Evolutionary conservation across 176 grass and related monocot genomes (phyloP), one percentile per base, ranked within the genome.

Genomic region (Bothriochloa decipiens): DNA sequence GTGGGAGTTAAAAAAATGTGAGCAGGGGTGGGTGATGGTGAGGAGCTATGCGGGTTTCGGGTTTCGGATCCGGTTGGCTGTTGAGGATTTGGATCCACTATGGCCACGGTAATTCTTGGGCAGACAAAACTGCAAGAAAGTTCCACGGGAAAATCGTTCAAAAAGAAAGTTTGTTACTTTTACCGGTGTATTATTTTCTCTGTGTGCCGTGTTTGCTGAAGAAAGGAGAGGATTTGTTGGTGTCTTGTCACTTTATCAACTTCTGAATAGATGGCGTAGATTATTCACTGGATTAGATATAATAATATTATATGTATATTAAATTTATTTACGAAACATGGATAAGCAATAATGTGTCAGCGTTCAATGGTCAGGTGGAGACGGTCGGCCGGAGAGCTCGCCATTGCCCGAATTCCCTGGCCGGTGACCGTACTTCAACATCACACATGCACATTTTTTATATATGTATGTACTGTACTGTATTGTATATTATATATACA

Each of bases 1-100:
- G 68, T 22, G 87, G 61, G 61, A 10, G 80, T 87, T 90, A 15
- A 47, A 17, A 17, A 15, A 17, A 79, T 76, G 22, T 52, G 84
- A 81, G 22, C 22, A 28, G 37, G 46, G 74, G 74, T 55, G 58
- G 82, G 71, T 58, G 58, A 47, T 32, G 29, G 29, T 32, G 29
- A 32, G 29, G 29, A 32, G 29, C 29, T 32, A 1, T 32, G 29
- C 29, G 40, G 45, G 72, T 13, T 36, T 32, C 49, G 72, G 71
- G 17, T 78, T 63, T 2, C 4, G 73, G 14, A 27, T 52, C 12
- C 37, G 1, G 65, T 63, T 72, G 8, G 3, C 2, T 5, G 0
- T 20, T 14, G 2, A 27, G 3, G 7, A 46, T 32, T 16, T 2
- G 23, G 6, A 39, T 13, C 2, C 39, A 6, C 17, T 8, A 11